These are phyloP conservation scores for Raphanus raphanistrum DNA, from an alignment of 345 rosid species.

Conservation along the genomic window DNA sequence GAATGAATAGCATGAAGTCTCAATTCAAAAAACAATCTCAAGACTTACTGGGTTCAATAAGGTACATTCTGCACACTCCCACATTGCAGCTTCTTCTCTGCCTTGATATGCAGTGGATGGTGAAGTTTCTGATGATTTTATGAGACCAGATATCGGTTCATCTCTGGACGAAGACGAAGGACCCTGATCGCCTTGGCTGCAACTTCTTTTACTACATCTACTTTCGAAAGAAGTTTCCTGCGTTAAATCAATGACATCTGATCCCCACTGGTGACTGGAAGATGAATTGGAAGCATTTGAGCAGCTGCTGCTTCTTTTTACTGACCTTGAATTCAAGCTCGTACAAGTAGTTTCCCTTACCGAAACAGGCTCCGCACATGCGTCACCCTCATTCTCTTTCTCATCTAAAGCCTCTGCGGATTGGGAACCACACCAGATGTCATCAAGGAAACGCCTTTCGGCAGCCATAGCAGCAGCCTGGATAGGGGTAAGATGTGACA, in stretches of 20 bases:
- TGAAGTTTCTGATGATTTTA: slow-evolving; percentile 2
- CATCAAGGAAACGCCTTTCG: slow-evolving; percentile 83
- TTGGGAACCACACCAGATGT: slow-evolving; percentile 77
- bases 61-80: slow-evolving; percentile 79
- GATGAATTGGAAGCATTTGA: slow-evolving; percentile 24
- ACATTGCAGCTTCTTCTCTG: slow-evolving; percentile 35
- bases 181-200: slow-evolving; percentile 28
- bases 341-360: slow-evolving; percentile 28
- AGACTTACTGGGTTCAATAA: slow-evolving; percentile 76
- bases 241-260: slow-evolving; percentile 45
- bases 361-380: slow-evolving; percentile 32
- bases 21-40: not conserved
- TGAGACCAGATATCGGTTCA: no score
- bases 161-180: not conserved
- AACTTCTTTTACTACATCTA: slow-evolving; percentile 47
- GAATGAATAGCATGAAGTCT: not conserved
- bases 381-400: slow-evolving; percentile 44
- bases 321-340: slow-evolving; percentile 31
- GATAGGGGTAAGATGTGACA: slow-evolving; percentile 76
- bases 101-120: no score
- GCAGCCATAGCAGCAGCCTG: slow-evolving; percentile 99
- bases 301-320: slow-evolving; percentile 51
- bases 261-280: slow-evolving; percentile 26
- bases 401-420: slow-evolving; percentile 47
- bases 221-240: slow-evolving; percentile 20